phyloP scores from a whole-genome alignment of 768 basidiomycete genomes.

The Gloeopeniophorella convolvens region DNA sequence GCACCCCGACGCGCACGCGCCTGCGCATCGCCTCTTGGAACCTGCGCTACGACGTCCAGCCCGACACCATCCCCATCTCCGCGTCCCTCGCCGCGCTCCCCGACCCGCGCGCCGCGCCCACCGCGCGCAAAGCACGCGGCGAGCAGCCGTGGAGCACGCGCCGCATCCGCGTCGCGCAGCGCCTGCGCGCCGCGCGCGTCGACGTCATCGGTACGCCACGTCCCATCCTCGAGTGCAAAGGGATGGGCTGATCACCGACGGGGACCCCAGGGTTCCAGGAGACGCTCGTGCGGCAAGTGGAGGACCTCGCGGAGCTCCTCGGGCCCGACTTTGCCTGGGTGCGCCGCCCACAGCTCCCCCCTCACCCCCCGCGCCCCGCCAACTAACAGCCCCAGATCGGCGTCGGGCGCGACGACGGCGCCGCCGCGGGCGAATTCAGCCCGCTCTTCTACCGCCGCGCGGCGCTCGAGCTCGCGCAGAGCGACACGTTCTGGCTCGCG shows the following conservation, averaged over 20 bases:
- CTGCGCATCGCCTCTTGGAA: slow-evolving; percentile 40
- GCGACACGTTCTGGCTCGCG: slow-evolving; percentile 54
- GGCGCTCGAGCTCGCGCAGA: slow-evolving; percentile 32
- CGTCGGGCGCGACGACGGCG: slow-evolving; percentile 57
- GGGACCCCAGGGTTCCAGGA: slow-evolving; percentile 48
- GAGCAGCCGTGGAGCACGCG: slow-evolving; percentile 53
- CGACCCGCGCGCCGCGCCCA: slow-evolving; percentile 35
- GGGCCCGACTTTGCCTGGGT: slow-evolving; percentile 52
- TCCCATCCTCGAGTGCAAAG: no score
- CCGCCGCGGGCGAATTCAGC: slow-evolving; percentile 48
- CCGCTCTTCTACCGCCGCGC: slow-evolving; percentile 54
- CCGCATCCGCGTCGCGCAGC: slow-evolving; percentile 41
- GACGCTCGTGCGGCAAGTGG: slow-evolving; percentile 49
- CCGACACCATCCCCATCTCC: slow-evolving; percentile 44
- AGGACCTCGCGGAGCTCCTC: slow-evolving; percentile 47
- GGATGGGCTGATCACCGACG: no score
- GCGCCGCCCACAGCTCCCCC: slow-evolving; percentile 10
- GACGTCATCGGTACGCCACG: slow-evolving; percentile 37
- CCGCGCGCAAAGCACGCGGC: slow-evolving; percentile 27
- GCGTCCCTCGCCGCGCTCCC: slow-evolving; percentile 37
- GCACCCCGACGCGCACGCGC: slow-evolving; percentile 1
- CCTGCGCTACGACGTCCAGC: slow-evolving; percentile 46
- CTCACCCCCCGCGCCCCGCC: not conserved
- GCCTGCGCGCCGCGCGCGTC: slow-evolving; percentile 36
- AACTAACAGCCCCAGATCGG: slow-evolving; percentile 37